A percentile compares a stretch with the other conserved stretches of the same genome.
Evolutionary conservation across 2,329 filamentous ascomycete genomes (phyloP).

Genomic region (Ophiognomonia clavigignenti-juglandacearum): DNA sequence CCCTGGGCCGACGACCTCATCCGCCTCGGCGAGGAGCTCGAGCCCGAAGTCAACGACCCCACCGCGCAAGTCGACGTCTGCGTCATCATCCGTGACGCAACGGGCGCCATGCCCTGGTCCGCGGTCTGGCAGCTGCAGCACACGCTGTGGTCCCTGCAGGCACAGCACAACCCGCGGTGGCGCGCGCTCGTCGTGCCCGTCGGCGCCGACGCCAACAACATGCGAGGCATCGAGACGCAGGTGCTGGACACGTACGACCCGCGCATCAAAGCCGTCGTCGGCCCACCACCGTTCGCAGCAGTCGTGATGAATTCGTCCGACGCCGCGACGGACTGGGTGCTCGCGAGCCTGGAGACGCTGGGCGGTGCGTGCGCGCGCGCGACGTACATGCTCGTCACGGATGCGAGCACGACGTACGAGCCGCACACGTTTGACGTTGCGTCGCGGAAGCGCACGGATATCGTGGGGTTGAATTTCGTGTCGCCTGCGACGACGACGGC

Average conservation of each 20-base stretch:
- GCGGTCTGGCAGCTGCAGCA: slow-evolving; percentile 1
- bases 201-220: not conserved
- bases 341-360: not conserved
- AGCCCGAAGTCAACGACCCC: not conserved
- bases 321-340: slow-evolving; percentile 4
- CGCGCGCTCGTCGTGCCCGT: slow-evolving; percentile 8
- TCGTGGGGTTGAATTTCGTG: not conserved
- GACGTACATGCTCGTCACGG: not conserved
- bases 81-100: slow-evolving; percentile 5
- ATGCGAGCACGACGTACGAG: not conserved
- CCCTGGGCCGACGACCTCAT: slow-evolving; percentile 13
- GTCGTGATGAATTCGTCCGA: not conserved
- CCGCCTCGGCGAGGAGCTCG: slow-evolving; percentile 1
- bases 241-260: slow-evolving; percentile 10
- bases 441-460: not conserved
- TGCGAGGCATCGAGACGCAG: not conserved
- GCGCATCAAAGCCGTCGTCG: not conserved
- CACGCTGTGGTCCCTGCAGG: slow-evolving; percentile 5
- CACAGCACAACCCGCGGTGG: slow-evolving; percentile 8
- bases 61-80: slow-evolving; percentile 11
- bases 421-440: not conserved
- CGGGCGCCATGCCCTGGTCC: not conserved
- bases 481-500: not conserved
- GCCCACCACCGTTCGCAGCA: not conserved
- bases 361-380: not conserved